Evolutionary conservation across 345 rosid species (phyloP), one percentile per base, ranked within the genome.

Genomic region (Garcia nutans): DNA sequence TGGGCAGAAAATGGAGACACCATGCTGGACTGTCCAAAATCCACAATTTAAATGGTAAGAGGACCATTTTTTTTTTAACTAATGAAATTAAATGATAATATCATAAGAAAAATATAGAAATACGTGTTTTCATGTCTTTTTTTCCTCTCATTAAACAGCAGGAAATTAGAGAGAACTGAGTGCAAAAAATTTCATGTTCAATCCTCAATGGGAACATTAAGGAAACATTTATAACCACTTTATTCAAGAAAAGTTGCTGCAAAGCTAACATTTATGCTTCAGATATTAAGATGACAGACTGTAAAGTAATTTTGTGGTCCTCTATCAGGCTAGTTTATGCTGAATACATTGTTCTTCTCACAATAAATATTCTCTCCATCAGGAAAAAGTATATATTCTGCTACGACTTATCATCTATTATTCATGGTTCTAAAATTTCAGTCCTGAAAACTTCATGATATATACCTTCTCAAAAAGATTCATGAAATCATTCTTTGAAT

Each of bases 381-480:
- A 68, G 58, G 50, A 52, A 49, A 49, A 24, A 2, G 42, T 24
- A 49, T 49, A 24, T 47, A 10, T 70, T 55, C 3, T 56, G 31
- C 49, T 31, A 16, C 33, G n/a, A 58, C 56, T 44, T 37, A 8
- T 3, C 42, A n/a, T 6, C 19, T 10, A 20, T 28, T 41, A 56
- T 23, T 28, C 23, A n/a, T n/a, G 37, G 26, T 11, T 59, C 47
- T 73, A 33, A 33, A 33, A 33, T 33, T 33, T 33, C 41, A 33
- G 41, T 33, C 41, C 41, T 33, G 41, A 33, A 33, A 33, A 33
- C 41, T 33, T 60, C 44, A 41, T 65, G 52, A 69, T 72, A 66
- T 45, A 49, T 84, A 89, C 99, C 98, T 93, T 92, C 82, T 91
- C 98, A 84, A 92, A 96, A 56, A 92, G 95, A 82, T 93, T 89